These are phyloP conservation scores for Austroboletus olivaceoglutinosus DNA, from an alignment of 1,284 basidiomycete genomes.

Conservation along the genomic window DNA sequence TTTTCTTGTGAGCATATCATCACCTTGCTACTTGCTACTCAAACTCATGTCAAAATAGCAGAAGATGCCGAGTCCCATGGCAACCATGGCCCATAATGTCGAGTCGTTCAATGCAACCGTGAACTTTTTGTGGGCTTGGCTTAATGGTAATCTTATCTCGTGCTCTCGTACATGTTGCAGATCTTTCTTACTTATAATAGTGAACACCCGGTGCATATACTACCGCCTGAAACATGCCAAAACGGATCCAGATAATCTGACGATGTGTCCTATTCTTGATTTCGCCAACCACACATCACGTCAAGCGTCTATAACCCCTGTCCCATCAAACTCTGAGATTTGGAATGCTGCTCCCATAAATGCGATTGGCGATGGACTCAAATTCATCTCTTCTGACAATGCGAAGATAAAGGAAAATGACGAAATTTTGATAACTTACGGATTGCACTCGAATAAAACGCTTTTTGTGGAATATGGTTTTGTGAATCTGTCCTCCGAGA, in stretches of 20 bases:
- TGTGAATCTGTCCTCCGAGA: conserved; percentile 40
- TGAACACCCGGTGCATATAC: conserved; percentile 86
- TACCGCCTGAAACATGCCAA: conserved; percentile 57
- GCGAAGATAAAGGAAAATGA: conserved; percentile 45
- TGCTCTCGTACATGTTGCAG: conserved; percentile 8
- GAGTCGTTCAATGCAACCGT: conserved; percentile 9
- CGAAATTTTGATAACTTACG: conserved; percentile 76
- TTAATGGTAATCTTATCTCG: conserved; percentile 58
- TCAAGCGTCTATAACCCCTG: conserved; percentile 43
- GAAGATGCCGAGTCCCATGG: conserved; percentile 7
- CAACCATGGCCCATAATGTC: conserved; percentile 9
- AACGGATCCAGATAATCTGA: conserved; percentile 69
- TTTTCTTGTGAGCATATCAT: conserved; percentile 44
- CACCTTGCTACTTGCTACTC: not conserved
- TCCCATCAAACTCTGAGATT: conserved; percentile 37
- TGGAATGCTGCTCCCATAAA: conserved; percentile 38
- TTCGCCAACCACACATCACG: conserved; percentile 73
- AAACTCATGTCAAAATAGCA: conserved; percentile 7
- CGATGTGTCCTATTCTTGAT: conserved; percentile 82
- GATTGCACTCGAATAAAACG: conserved; percentile 67
- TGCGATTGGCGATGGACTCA: conserved; percentile 46
- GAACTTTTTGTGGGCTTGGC: conserved; percentile 79
- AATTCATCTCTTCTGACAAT: conserved; percentile 51
- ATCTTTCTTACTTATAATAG: conserved; percentile 40
- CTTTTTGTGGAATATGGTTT: conserved; percentile 88